phyloP scores from a whole-genome alignment of 2,329 filamentous ascomycete species.

The Aspergillus floridensis region DNA sequence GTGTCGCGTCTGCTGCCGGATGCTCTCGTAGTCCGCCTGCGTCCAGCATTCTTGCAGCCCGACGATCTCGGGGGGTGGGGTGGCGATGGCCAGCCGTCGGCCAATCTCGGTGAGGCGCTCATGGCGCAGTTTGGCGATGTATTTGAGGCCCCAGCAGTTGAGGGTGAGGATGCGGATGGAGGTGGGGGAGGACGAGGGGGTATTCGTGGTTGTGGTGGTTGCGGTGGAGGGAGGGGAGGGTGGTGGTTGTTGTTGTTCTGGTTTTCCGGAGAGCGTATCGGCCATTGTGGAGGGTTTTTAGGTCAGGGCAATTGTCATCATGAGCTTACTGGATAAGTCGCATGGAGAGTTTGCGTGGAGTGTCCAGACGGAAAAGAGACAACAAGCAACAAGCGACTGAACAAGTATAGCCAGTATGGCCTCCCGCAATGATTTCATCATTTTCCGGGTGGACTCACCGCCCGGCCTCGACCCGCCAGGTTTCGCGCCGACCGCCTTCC shows the following conservation, averaged over 20 bases:
- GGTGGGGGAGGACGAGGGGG: background rate
- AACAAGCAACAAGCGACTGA: no score
- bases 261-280: no score
- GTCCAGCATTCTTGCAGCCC: slow-evolving; percentile 96
- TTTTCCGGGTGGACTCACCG: background rate
- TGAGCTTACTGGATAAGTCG: no score
- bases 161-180: slow-evolving; percentile 75
- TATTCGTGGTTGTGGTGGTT: background rate
- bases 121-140: slow-evolving; percentile 72
- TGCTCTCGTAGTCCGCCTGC: slow-evolving; percentile 74
- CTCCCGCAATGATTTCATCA: slow-evolving; percentile 6
- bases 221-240: background rate
- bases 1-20: slow-evolving; percentile 68
- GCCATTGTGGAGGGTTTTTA: no score
- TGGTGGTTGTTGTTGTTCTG: no score
- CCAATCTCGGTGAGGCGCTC: slow-evolving; percentile 83
- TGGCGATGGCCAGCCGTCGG: slow-evolving; percentile 66
- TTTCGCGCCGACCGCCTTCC: background rate
- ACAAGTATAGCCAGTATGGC: no score
- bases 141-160: slow-evolving; percentile 97
- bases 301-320: no score
- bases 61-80: slow-evolving; percentile 75
- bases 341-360: no score
- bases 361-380: no score
- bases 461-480: background rate